Evolutionary conservation across 306 rosid species (phyloP).

Genomic region (Canavalia ensiformis): DNA sequence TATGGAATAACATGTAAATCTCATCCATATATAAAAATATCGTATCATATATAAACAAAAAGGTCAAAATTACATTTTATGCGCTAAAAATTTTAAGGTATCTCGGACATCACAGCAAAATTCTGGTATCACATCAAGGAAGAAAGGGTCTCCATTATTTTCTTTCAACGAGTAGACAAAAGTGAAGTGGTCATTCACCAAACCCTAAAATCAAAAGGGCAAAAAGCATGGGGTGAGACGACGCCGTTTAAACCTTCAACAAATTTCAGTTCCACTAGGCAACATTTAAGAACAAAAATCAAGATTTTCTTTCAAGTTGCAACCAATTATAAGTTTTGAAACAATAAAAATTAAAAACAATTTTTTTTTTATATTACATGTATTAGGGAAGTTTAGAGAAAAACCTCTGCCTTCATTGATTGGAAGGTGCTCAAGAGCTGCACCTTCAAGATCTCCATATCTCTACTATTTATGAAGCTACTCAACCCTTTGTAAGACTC

Average conservation of each 20-base stretch:
- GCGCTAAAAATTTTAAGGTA: slow-evolving; percentile 1
- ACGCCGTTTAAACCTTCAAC: background rate
- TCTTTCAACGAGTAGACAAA: slow-evolving; percentile 38
- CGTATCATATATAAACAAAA: background rate
- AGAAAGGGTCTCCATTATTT: slow-evolving; percentile 16
- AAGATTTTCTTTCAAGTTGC: background rate
- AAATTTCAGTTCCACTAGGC: background rate
- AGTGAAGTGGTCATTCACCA: slow-evolving; percentile 42
- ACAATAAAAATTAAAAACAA: background rate
- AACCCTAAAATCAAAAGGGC: slow-evolving; percentile 10
- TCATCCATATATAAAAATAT: background rate
- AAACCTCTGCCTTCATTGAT: slow-evolving; percentile 42
- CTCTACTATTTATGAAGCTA: background rate
- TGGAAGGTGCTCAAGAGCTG: slow-evolving; percentile 1
- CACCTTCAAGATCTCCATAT: background rate
- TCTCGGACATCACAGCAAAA: slow-evolving; percentile 36
- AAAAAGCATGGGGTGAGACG: background rate
- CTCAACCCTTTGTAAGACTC: background rate
- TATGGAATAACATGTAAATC: background rate
- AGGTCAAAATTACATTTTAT: slow-evolving; percentile 12
- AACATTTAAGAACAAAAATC: background rate
- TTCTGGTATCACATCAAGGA: slow-evolving; percentile 12
- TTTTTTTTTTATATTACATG: background rate
- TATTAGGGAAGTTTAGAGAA: slow-evolving; percentile 22
- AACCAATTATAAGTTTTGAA: background rate